A percentile compares a stretch with the other conserved stretches of the same genome.
Evolutionary conservation across 371 early-diverging fungal genomes (phyloP).

Genomic region (Mucor plumbeus): DNA sequence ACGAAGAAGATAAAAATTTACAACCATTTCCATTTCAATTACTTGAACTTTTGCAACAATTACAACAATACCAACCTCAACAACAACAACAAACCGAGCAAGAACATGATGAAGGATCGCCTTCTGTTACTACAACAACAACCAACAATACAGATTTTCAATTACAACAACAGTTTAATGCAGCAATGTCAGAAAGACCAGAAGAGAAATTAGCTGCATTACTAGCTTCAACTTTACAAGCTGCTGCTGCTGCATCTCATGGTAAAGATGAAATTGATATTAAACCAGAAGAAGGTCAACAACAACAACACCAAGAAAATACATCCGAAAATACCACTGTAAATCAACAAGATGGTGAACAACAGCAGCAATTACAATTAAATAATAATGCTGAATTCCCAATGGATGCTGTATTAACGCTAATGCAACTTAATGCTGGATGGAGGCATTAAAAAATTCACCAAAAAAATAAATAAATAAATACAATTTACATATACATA

Average conservation of each 20-base stretch:
- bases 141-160: constrained; percentile 5
- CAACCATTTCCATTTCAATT: constrained; percentile 31
- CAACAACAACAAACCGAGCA: constrained; percentile 8
- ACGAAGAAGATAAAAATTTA: constrained; percentile 13
- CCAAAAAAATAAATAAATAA: constrained; percentile 9
- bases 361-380: constrained; percentile 19
- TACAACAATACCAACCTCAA: constrained; percentile 38
- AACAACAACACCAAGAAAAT: neutral
- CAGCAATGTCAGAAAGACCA: constrained; percentile 19
- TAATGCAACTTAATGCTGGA: constrained; percentile 68
- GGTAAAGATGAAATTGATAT: neutral
- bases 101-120: constrained; percentile 1
- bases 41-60: constrained; percentile 34
- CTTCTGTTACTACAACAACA: neutral
- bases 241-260: constrained; percentile 25
- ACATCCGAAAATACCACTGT: neutral
- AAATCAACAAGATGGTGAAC: neutral
- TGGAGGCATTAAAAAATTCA: constrained; percentile 52
- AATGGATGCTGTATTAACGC: constrained; percentile 68
- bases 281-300: neutral
- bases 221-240: constrained; percentile 28
- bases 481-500: neutral
- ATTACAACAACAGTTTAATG: constrained; percentile 3
- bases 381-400: constrained; percentile 54
- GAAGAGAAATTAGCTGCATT: constrained; percentile 36